phyloP scores from a whole-genome alignment of 495 filamentous ascomycete species.

The Annulohypoxylon nitens region DNA sequence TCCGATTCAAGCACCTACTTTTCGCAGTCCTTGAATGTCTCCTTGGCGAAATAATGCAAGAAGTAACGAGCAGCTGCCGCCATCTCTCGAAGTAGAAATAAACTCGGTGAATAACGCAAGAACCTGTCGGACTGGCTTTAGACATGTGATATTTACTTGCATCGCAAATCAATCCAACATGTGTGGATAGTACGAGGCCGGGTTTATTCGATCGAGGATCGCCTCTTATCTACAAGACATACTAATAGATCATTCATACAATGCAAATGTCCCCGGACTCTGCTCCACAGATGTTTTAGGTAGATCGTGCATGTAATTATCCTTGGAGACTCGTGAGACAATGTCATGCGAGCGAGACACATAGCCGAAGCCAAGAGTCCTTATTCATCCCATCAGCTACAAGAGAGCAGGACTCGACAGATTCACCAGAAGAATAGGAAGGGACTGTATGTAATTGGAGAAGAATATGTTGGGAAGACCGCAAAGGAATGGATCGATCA shows the following conservation, averaged over 20 bases:
- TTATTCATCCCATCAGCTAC: background rate
- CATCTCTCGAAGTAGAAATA: background rate
- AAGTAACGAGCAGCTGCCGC: background rate
- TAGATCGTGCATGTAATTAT: slow-evolving; percentile 30
- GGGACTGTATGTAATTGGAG: background rate
- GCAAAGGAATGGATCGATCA: background rate
- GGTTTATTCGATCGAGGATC: background rate
- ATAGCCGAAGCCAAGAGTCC: slow-evolving; percentile 19
- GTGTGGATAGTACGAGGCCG: background rate
- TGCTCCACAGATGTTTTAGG: slow-evolving; percentile 25
- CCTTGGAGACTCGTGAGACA: slow-evolving; percentile 34
- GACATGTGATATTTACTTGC: background rate
- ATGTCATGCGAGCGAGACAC: slow-evolving; percentile 33
- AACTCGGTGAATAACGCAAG: background rate
- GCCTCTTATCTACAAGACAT: slow-evolving; percentile 5
- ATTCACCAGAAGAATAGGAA: slow-evolving; percentile 1
- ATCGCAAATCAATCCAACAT: background rate
- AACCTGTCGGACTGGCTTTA: background rate
- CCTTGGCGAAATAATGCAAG: background rate
- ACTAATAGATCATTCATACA: slow-evolving; percentile 6
- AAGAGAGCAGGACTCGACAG: background rate
- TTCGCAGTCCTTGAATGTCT: slow-evolving; percentile 1
- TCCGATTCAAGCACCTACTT: background rate
- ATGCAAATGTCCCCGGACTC: slow-evolving; percentile 25
- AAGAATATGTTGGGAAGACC: background rate